Conservation (phyloP, 139 green algal genomes). For the Yamagishiella unicocca region DNA sequence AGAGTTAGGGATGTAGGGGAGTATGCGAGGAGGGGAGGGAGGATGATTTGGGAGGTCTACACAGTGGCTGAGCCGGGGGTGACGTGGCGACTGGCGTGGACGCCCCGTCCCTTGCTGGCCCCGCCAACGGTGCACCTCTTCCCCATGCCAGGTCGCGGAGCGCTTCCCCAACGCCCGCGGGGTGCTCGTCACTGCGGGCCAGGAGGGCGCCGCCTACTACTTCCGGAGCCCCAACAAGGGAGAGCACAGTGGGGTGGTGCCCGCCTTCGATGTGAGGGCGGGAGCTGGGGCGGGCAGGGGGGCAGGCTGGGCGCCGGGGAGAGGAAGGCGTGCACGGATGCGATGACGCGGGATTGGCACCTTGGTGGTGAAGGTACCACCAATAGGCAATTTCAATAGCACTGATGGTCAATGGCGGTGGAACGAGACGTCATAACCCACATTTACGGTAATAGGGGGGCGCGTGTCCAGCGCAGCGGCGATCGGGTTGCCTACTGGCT, state of each 20-base stretch:
- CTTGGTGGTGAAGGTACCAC: no score
- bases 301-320: background rate
- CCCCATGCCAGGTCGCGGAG: slow-evolving; percentile 73
- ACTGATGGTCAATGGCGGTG: no score
- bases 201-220: slow-evolving; percentile 82
- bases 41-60: no score
- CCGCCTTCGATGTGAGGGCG: slow-evolving; percentile 65
- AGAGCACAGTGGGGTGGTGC: slow-evolving; percentile 73
- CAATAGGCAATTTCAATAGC: no score
- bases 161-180: slow-evolving; percentile 70
- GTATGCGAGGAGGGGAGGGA: background rate
- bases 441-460: no score
- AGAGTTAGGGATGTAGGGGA: background rate
- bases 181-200: slow-evolving; percentile 87
- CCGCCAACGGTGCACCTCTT: background rate
- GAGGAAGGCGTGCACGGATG: background rate
- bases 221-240: slow-evolving; percentile 69
- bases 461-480: no score
- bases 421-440: no score
- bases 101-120: no score
- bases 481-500: no score
- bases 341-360: no score
- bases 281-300: background rate
- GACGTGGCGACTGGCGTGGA: no score
- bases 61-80: no score